A percentile compares a stretch with the other conserved stretches of the same genome.
Evolutionary conservation across 176 grass and related monocot genomes (phyloP).

Genomic region (Stipa capillata): DNA sequence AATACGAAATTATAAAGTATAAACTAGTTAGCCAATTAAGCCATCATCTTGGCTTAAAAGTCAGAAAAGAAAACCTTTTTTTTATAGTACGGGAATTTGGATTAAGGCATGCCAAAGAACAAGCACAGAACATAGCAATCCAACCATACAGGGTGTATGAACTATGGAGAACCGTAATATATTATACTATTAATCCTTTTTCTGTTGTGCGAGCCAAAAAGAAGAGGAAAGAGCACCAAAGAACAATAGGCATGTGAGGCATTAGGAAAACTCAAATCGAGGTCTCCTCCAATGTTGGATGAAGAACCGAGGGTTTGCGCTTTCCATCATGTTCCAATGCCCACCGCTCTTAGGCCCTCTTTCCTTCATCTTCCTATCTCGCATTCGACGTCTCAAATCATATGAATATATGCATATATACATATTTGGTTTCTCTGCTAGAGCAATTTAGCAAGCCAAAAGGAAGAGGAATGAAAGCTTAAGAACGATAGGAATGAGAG

Average conservation of each 20-base stretch:
- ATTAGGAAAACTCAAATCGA: conserved; percentile 12
- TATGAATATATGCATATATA: not conserved
- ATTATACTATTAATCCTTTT: not conserved
- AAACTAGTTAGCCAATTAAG: not conserved
- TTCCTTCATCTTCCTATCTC: conserved; percentile 9
- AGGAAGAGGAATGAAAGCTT: not conserved
- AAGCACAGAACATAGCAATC: not conserved
- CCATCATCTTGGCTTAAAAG: not conserved
- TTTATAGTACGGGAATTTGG: no score
- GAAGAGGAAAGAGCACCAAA: conserved; percentile 13
- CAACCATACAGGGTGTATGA: not conserved
- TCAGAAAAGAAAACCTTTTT: no score
- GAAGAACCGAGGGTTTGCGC: not conserved
- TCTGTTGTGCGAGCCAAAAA: not conserved
- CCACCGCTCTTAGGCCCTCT: conserved; percentile 12
- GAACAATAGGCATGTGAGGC: conserved; percentile 14
- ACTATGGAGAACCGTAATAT: not conserved
- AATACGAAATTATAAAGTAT: not conserved
- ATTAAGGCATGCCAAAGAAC: not conserved
- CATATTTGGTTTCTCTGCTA: not conserved
- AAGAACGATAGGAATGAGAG: conserved; percentile 21
- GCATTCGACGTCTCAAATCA: not conserved
- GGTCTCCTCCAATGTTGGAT: not conserved
- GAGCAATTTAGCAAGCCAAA: not conserved
- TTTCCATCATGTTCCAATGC: conserved; percentile 13